Base-by-base conservation (phyloP, 208 protist species). In the Lotmaria passim region DNA sequence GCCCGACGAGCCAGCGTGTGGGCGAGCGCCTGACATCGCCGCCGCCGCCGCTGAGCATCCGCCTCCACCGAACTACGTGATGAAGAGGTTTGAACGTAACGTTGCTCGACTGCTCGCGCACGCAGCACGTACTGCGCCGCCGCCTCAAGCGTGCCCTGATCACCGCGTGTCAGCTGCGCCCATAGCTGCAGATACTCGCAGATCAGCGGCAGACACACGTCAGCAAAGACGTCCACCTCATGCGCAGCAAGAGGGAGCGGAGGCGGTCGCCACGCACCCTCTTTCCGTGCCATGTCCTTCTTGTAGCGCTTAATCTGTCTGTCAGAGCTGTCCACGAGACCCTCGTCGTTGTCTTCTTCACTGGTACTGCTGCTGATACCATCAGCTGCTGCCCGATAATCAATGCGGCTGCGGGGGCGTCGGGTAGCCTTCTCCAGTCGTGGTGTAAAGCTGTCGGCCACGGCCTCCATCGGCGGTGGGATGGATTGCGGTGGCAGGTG, bases 381-480 rank as follows among this genome's bases (percentile, higher is more conserved):
- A 33, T 46, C 21, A 15, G 30, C 24, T 0, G 51, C 33, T 19
- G 34, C 24, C 43, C 41, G 17, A 1, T 12, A n/a, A n/a, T n/a
- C n/a, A n/a, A n/a, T 38, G 28, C 12, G 7, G 14, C n/a, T 47
- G 28, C 57, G 57, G 8, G 26, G 7, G 57, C 57, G 57, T 4
- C 57, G 57, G 2, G 57, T 38, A 5, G 31, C 26, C 28, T 4
- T 51, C 10, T 2, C 39, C 5, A 3, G 1, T 7, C 36, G 59
- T 7, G 69, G 69, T 3, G 69, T 74, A 51, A 74, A 74, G 51
- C 69, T 74, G 50, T 67, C 59, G 0, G 57, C 26, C 26, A 53
- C n/a, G 8, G 47, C 33, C 6, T 48, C n/a, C n/a, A 7, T 30
- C 19, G 36, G 36, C 23, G 66, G 33, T 50, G 55, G 53, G 36